These are phyloP conservation scores for Boehmeria nivea DNA, from an alignment of 306 rosid genomes.

Conservation along the genomic window DNA sequence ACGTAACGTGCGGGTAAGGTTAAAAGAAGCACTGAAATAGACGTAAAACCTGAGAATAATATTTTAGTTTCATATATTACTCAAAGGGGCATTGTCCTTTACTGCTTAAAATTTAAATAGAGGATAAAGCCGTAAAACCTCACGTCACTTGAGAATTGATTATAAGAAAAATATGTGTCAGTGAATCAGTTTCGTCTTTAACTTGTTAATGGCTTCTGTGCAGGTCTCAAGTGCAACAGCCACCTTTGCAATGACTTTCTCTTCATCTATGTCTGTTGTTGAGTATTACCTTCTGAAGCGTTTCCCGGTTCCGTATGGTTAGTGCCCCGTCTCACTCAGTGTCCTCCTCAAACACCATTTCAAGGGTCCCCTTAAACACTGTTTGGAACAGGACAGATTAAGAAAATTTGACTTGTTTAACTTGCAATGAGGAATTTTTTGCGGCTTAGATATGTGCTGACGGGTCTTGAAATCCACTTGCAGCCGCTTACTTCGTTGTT, in stretches of 20 bases:
- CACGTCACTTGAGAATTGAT: too few relatives aligned
- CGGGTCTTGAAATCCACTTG: conserved; percentile 5
- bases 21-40: too few relatives aligned
- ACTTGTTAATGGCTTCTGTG: conserved; percentile 7
- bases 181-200: conserved; percentile 6
- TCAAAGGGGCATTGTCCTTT: too few relatives aligned
- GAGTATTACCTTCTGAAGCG: conserved; percentile 85
- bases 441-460: background rate
- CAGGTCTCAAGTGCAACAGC: conserved; percentile 97
- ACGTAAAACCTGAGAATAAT: too few relatives aligned
- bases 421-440: background rate
- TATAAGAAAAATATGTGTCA: background rate
- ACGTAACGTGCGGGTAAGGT: too few relatives aligned
- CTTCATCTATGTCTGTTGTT: conserved; percentile 94
- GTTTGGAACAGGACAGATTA: too few relatives aligned
- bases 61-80: background rate
- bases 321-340: background rate
- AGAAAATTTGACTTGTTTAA: background rate
- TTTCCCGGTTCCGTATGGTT: conserved; percentile 87
- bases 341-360: background rate
- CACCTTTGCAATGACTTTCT: conserved; percentile 88
- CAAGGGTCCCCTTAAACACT: too few relatives aligned
- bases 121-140: too few relatives aligned
- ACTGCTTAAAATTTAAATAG: background rate
- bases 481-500: conserved; percentile 63